Percentiles rank a stretch among this genome's conserved stretches.
phyloP scores from a whole-genome alignment of 768 basidiomycete species.

The Pulveroboletus sp. region DNA sequence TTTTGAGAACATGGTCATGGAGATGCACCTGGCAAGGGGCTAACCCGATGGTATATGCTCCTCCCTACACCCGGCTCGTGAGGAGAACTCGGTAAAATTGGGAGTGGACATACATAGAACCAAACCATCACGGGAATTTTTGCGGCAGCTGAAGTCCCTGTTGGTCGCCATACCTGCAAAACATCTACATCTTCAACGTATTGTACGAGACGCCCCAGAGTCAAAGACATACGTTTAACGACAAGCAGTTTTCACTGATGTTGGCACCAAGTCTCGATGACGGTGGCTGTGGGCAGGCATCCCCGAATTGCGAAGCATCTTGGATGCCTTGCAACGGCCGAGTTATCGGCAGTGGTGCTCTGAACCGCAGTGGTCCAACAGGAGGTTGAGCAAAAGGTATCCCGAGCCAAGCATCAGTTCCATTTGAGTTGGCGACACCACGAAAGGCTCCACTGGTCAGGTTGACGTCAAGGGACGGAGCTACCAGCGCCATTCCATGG shows the following conservation, averaged over 20 bases:
- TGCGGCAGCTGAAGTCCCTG: slow-evolving; percentile 1
- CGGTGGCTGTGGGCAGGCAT: slow-evolving; percentile 51
- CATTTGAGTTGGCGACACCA: slow-evolving; percentile 39
- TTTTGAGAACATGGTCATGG: neutral
- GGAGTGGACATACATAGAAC: slow-evolving; percentile 13
- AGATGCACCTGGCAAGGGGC: neutral
- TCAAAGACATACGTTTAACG: slow-evolving; percentile 37
- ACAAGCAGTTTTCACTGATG: slow-evolving; percentile 51
- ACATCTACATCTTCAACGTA: neutral
- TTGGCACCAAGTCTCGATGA: slow-evolving; percentile 36
- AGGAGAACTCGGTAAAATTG: neutral
- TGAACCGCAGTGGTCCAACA: slow-evolving; percentile 51
- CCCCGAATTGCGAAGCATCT: slow-evolving; percentile 46
- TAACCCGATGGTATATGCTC: slow-evolving; percentile 11
- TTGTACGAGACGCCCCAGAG: neutral
- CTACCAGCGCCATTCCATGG: neutral
- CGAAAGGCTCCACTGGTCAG: slow-evolving; percentile 44
- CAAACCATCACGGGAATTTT: slow-evolving; percentile 19
- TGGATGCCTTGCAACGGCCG: slow-evolving; percentile 27
- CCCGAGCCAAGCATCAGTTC: slow-evolving; percentile 55
- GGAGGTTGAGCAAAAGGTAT: slow-evolving; percentile 59
- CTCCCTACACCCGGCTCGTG: slow-evolving; percentile 2
- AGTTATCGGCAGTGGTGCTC: slow-evolving; percentile 44
- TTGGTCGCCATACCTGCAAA: slow-evolving; percentile 17
- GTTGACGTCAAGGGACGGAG: slow-evolving; percentile 28